These are phyloP conservation scores for Parsonsia alboflavescens DNA, from an alignment of 257 asterid genomes.

Conservation along the genomic window DNA sequence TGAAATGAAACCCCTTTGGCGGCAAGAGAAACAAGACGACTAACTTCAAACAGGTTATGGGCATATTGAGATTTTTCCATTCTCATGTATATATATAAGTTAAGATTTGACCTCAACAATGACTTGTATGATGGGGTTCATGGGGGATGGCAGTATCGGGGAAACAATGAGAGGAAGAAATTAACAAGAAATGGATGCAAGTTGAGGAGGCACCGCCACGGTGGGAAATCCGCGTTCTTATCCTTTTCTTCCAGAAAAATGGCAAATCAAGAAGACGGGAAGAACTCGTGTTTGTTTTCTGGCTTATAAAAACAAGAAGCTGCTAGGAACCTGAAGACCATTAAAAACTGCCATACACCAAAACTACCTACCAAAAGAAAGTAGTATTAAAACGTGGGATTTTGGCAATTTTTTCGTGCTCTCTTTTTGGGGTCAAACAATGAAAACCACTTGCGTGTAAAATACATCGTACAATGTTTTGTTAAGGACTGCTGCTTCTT, in stretches of 20 bases:
- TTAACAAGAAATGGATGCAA: neutral
- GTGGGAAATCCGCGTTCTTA: neutral
- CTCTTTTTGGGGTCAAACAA: neutral
- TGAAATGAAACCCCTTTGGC: neutral
- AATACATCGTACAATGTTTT: neutral
- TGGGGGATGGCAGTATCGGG: neutral
- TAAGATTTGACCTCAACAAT: neutral
- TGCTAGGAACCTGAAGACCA: neutral
- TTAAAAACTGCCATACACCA: neutral
- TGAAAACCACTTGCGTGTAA: neutral
- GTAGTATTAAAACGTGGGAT: neutral
- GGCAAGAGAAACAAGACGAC: neutral
- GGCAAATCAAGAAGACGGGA: constrained; percentile 4
- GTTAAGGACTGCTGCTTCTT: neutral
- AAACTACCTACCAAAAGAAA: neutral
- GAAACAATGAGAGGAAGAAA: neutral
- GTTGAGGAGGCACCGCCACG: neutral
- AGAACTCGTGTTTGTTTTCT: neutral
- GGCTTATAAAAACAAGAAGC: neutral
- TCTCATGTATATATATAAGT: neutral
- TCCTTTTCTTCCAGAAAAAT: constrained; percentile 1
- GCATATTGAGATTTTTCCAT: neutral
- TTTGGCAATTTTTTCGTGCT: neutral
- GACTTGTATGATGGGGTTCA: neutral
- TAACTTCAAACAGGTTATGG: neutral